A percentile compares a stretch with the other conserved stretches of the same genome.
Evolutionary conservation across 2,329 filamentous ascomycete species (phyloP).

Genomic region (Alternaria sp.): DNA sequence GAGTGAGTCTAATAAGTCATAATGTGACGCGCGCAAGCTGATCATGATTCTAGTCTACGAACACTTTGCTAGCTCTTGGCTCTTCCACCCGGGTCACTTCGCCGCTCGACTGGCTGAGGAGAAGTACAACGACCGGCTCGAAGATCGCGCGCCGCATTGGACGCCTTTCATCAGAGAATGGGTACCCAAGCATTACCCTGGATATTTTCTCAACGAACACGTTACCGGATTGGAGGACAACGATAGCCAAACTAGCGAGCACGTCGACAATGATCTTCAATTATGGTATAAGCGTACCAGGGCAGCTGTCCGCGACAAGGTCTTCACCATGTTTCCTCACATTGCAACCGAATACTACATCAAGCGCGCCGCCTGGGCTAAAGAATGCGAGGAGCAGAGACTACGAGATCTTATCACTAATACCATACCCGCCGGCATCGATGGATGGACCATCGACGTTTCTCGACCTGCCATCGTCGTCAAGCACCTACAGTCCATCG

Average conservation of each 20-base stretch:
- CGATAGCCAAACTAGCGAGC: not conserved
- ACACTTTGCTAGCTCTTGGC: constrained; percentile 30
- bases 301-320: constrained; percentile 25
- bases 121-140: constrained; percentile 25
- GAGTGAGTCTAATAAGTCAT: constrained; percentile 21
- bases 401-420: constrained; percentile 24
- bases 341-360: constrained; percentile 27
- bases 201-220: constrained; percentile 4
- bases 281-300: constrained; percentile 31
- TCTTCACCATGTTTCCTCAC: constrained; percentile 35
- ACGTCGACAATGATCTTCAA: constrained; percentile 9
- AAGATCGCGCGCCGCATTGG: constrained; percentile 29
- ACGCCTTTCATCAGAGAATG: constrained; percentile 34
- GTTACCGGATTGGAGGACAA: accelerated
- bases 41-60: constrained; percentile 30
- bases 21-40: not conserved
- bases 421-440: constrained; percentile 26
- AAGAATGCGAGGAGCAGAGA: constrained; percentile 30
- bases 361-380: constrained; percentile 26
- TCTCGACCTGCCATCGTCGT: constrained; percentile 17
- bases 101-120: constrained; percentile 28
- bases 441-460: constrained; percentile 26
- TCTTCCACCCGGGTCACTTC: constrained; percentile 40
- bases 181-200: constrained; percentile 31
- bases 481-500: not conserved